Evolutionary conservation across 2,329 filamentous ascomycete species (phyloP).

Genomic region (Fusarium cyanostomum): DNA sequence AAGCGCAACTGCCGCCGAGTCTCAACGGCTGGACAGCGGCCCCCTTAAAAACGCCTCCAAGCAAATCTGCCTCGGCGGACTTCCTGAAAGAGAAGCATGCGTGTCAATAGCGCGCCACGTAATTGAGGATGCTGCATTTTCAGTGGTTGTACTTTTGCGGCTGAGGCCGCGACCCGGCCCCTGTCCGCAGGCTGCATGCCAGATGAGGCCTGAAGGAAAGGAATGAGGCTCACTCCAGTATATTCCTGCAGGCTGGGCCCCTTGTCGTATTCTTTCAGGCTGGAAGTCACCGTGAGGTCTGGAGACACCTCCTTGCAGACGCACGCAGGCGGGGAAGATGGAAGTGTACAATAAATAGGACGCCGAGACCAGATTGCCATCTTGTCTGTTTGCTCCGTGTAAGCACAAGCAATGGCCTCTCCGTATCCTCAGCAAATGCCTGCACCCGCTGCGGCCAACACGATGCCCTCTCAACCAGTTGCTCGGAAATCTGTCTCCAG

Average conservation of each 20-base stretch:
- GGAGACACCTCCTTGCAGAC: background rate
- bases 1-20: too few species aligned
- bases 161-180: slow-evolving; percentile 16
- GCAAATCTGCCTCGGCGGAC: slow-evolving; percentile 10
- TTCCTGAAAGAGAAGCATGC: slow-evolving; percentile 10
- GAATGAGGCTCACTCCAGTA: background rate
- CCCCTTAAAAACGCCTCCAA: slow-evolving; percentile 1
- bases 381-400: slow-evolving; percentile 14
- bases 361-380: slow-evolving; percentile 24
- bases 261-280: slow-evolving; percentile 11
- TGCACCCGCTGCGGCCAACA: background rate
- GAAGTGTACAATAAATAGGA: slow-evolving; percentile 7
- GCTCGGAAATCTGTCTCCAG: slow-evolving; percentile 27
- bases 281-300: background rate
- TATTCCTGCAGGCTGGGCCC: background rate
- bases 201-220: slow-evolving; percentile 22
- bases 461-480: slow-evolving; percentile 14
- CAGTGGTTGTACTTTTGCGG: slow-evolving; percentile 29
- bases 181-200: slow-evolving; percentile 9
- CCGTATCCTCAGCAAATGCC: slow-evolving; percentile 18
- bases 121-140: background rate
- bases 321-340: background rate
- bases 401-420: slow-evolving; percentile 25
- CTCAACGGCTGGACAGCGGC: background rate
- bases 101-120: slow-evolving; percentile 31